Evolutionary conservation across 306 rosid species (phyloP).

Genomic region (Vigna trinervia): DNA sequence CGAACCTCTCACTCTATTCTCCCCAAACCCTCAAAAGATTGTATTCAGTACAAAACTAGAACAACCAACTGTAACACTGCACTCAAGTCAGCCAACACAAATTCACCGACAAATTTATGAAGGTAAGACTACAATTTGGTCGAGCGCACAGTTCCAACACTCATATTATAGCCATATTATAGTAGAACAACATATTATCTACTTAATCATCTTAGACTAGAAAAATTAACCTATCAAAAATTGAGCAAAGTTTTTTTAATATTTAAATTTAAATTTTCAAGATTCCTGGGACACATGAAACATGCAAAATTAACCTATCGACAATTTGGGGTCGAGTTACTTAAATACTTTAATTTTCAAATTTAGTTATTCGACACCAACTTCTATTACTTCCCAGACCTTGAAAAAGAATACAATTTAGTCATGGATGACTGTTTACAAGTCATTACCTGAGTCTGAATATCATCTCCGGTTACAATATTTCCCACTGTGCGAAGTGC

Average conservation of each 20-base stretch:
- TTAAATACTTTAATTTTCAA: background rate
- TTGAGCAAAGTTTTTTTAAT: background rate
- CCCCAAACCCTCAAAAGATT: background rate
- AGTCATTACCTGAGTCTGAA: slow-evolving; percentile 80
- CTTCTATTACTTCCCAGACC: background rate
- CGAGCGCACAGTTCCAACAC: background rate
- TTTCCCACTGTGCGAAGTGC: slow-evolving; percentile 96
- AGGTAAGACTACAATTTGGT: background rate
- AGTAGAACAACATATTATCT: background rate
- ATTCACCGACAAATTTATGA: background rate
- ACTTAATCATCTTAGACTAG: background rate
- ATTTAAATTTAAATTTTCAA: background rate
- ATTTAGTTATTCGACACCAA: background rate
- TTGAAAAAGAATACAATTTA: slow-evolving; percentile 4
- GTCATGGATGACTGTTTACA: background rate
- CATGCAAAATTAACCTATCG: slow-evolving; percentile 2
- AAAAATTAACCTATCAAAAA: background rate
- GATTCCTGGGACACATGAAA: background rate
- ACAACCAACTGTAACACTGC: background rate
- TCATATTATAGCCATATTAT: background rate
- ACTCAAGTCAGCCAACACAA: slow-evolving; percentile 20
- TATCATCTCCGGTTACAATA: slow-evolving; percentile 91
- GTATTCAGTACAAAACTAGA: background rate
- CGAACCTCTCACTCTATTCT: background rate
- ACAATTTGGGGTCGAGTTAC: background rate